Percentiles rank a stretch among this genome's conserved stretches.
Conservation (phyloP, 2,329 filamentous ascomycete genomes). For the Aureobasidium melanogenum region DNA sequence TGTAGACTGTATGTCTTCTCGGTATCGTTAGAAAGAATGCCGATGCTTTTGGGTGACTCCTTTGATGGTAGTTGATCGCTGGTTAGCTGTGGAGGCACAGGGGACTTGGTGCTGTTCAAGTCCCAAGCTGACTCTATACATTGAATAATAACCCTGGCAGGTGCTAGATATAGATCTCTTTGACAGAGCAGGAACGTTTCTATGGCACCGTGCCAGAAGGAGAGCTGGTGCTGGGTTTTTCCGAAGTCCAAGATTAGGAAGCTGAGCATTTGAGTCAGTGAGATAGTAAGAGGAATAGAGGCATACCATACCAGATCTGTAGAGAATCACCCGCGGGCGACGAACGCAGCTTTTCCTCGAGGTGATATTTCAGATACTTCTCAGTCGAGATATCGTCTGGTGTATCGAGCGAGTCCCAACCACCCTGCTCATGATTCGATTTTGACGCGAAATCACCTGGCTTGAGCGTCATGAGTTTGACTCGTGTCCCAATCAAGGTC, state of each 20-base stretch:
- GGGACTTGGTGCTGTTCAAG: background rate
- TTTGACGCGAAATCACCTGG: background rate
- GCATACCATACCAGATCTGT: background rate
- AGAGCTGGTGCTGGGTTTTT: background rate
- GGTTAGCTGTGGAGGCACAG: background rate
- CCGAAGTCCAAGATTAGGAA: background rate
- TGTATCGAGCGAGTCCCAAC: background rate
- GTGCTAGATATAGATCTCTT: background rate
- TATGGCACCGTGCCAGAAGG: background rate
- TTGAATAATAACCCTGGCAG: background rate
- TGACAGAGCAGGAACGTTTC: background rate
- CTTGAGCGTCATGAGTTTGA: background rate
- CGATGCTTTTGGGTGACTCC: background rate
- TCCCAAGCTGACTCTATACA: background rate
- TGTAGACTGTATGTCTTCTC: background rate
- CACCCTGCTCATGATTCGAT: background rate
- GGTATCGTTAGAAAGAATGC: background rate
- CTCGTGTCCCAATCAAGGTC: background rate
- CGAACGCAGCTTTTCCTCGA: background rate
- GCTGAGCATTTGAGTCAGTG: background rate
- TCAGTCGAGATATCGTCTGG: background rate
- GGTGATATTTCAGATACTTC: background rate
- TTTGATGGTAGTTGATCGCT: background rate
- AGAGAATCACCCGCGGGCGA: background rate
- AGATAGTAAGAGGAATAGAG: background rate